phyloP scores from a whole-genome alignment of 139 green algal genomes.

The Picochlorum sp. region DNA sequence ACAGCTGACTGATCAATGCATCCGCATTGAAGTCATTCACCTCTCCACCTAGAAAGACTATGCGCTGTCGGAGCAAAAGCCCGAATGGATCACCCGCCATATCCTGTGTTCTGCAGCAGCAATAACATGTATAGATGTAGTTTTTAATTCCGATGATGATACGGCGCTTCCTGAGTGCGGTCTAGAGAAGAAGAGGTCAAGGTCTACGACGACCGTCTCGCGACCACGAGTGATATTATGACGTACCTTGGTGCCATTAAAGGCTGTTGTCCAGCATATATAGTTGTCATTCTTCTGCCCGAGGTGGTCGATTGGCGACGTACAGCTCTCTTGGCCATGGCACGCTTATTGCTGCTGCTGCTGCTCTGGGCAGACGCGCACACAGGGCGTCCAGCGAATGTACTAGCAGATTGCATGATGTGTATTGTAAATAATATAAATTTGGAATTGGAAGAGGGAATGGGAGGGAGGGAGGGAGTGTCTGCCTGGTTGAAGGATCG shows the following conservation, averaged over 20 bases:
- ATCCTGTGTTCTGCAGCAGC: conserved; percentile 44
- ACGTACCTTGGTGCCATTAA: conserved; percentile 25
- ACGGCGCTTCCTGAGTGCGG: too few relatives aligned
- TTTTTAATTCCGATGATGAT: neutral
- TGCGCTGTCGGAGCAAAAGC: conserved; percentile 87
- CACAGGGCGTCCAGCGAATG: too few relatives aligned
- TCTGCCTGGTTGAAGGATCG: too few relatives aligned
- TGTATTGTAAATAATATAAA: too few relatives aligned
- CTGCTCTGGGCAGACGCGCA: too few relatives aligned
- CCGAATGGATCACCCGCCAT: conserved; percentile 90
- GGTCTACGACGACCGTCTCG: neutral
- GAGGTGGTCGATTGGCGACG: neutral
- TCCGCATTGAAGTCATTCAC: conserved; percentile 95
- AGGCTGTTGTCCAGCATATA: conserved; percentile 23
- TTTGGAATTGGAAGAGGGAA: too few relatives aligned
- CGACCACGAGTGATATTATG: neutral
- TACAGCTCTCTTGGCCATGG: neutral
- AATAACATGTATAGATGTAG: neutral
- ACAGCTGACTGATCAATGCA: conserved; percentile 90
- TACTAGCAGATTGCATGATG: too few relatives aligned
- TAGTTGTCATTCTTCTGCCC: conserved; percentile 2
- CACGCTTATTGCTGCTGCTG: too few relatives aligned
- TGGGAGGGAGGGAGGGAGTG: too few relatives aligned
- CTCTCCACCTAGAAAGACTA: conserved; percentile 92
- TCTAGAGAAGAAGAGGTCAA: neutral